Percentiles rank a stretch among this genome's conserved stretches.
Evolutionary conservation across 1,139 yeast species (phyloP).

Genomic region (Saccharomyces hybrid): DNA sequence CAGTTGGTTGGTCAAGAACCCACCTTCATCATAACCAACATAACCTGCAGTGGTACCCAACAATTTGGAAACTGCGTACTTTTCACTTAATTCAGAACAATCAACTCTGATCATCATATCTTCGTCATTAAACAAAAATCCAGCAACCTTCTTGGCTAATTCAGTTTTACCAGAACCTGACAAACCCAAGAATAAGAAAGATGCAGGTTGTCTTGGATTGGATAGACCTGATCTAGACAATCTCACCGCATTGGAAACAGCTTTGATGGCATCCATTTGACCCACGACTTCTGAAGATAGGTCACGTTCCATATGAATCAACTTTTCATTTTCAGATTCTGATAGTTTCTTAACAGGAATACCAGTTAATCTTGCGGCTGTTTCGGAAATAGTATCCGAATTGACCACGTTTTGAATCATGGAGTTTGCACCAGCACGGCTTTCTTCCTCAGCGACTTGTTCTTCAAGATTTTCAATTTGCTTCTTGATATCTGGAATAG

Average conservation of each 20-base stretch:
- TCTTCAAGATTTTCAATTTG: constrained; percentile 70
- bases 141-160: constrained; percentile 92
- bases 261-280: no score
- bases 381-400: constrained; percentile 88
- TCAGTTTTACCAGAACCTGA: constrained; percentile 99
- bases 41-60: constrained; percentile 98
- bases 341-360: constrained; percentile 91
- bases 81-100: constrained; percentile 93
- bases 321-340: constrained; percentile 89
- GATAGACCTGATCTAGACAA: constrained; percentile 92
- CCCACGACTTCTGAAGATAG: no score
- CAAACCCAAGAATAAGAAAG: constrained; percentile 88
- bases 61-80: constrained; percentile 89
- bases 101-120: constrained; percentile 95
- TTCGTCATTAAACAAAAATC: constrained; percentile 91
- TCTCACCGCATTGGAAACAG: constrained; percentile 41
- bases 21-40: constrained; percentile 97
- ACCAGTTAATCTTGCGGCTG: constrained; percentile 95
- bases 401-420: constrained; percentile 86
- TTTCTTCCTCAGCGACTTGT: constrained; percentile 69
- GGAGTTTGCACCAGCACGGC: constrained; percentile 51
- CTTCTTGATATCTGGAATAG: constrained; percentile 83
- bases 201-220: constrained; percentile 95
- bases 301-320: constrained; percentile 68
- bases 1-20: constrained; percentile 85